phyloP scores from a whole-genome alignment of 352 stramenopile genomes.

The Pythium utonaiense region DNA sequence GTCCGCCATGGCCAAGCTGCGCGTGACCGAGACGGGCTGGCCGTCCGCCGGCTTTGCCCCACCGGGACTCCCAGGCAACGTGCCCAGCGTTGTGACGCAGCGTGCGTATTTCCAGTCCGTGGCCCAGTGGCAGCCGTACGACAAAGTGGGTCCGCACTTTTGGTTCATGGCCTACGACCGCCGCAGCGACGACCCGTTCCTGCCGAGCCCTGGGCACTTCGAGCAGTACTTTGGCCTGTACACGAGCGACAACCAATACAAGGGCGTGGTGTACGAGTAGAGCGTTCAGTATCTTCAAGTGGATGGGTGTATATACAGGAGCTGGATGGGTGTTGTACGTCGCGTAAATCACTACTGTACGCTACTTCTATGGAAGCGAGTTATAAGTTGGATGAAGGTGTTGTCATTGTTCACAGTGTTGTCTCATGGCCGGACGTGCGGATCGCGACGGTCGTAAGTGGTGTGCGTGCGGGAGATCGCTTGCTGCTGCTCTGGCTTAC shows the following conservation, averaged over 20 bases:
- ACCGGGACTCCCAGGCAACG: conserved; percentile 6
- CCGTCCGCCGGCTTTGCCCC: conserved; percentile 7
- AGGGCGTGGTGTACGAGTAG: conserved; percentile 26
- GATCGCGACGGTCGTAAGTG: conserved; percentile 10
- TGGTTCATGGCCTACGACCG: conserved; percentile 63
- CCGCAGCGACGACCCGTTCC: conserved; percentile 34
- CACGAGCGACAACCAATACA: conserved; percentile 41
- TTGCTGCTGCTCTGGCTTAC: conserved; percentile 1
- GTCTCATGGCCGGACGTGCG: conserved; percentile 22
- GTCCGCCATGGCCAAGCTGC: conserved; percentile 14
- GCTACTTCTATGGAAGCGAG: no score
- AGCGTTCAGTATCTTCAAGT: no score
- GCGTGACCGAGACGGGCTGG: conserved; percentile 31
- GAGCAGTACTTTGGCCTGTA: conserved; percentile 61
- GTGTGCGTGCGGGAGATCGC: conserved; percentile 16
- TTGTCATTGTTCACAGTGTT: conserved; percentile 12
- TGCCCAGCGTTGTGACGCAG: conserved; percentile 8
- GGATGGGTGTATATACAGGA: no score
- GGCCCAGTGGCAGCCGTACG: conserved; percentile 21
- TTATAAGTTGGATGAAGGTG: no score
- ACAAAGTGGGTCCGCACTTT: conserved; percentile 30
- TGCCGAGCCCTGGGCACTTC: conserved; percentile 29
- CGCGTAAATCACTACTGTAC: neutral
- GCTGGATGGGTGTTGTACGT: neutral
- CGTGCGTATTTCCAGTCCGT: conserved; percentile 29